Conservation (phyloP, 148 eudicot species). For the Salicornia ramosissima region DNA sequence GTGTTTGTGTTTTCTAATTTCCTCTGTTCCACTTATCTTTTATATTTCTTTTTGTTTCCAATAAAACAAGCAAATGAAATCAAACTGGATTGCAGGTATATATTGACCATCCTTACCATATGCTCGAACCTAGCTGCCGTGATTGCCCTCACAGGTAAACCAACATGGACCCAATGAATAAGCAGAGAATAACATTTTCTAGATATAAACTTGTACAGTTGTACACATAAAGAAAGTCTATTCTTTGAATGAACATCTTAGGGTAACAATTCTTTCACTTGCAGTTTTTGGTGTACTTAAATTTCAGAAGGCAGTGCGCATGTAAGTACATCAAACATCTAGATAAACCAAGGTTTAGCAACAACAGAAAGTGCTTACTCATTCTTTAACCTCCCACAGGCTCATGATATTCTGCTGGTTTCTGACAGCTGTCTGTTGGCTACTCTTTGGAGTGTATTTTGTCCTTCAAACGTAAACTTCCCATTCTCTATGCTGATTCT, state of each 20-base stretch:
- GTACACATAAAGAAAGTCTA: not conserved
- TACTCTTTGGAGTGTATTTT: conserved; percentile 57
- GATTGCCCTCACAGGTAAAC: conserved; percentile 52
- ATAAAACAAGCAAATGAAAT: not conserved
- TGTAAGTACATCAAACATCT: conserved; percentile 39
- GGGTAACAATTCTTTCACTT: conserved; percentile 8
- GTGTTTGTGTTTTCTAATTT: not conserved
- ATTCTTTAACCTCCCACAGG: conserved; percentile 28
- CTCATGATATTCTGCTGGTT: conserved; percentile 50
- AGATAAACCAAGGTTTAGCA: not conserved
- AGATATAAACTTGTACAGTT: not conserved
- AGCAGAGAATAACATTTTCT: not conserved
- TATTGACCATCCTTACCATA: conserved; percentile 36
- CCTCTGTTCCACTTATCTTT: not conserved
- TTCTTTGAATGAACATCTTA: conserved; percentile 1
- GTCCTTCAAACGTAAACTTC: conserved; percentile 52
- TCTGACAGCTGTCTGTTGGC: conserved; percentile 55
- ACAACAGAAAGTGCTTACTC: not conserved
- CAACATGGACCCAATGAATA: not conserved
- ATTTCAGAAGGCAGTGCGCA: conserved; percentile 25
- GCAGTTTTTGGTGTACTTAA: conserved; percentile 55
- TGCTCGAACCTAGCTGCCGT: conserved; percentile 41
- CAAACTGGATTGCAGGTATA: conserved; percentile 39
- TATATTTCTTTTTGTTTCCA: not conserved
- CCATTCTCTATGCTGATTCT: not conserved